Evolutionary conservation across 768 basidiomycete species (phyloP).

Genomic region (Boletus subparvulus): DNA sequence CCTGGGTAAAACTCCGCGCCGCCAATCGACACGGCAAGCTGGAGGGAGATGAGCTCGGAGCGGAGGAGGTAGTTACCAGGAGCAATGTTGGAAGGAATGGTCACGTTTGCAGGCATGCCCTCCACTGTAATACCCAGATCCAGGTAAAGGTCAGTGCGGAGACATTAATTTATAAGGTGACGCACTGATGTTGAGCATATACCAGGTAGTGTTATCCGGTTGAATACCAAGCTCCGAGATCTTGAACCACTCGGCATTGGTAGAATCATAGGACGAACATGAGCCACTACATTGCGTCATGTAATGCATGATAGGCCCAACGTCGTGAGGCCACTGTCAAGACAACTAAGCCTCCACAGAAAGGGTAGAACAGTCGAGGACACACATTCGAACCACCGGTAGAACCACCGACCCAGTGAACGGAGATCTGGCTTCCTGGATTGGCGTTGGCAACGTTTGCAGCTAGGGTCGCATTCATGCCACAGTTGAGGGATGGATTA

Average conservation of each 20-base stretch:
- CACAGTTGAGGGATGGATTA: constrained; percentile 61
- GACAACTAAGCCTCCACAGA: neutral
- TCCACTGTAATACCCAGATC: constrained; percentile 25
- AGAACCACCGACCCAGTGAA: constrained; percentile 52
- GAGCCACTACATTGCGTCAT: constrained; percentile 58
- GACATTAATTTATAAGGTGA: constrained; percentile 3
- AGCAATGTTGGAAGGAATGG: constrained; percentile 51
- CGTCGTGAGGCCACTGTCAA: constrained; percentile 52
- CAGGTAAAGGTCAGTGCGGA: neutral
- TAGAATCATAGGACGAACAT: constrained; percentile 60
- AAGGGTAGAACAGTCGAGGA: neutral
- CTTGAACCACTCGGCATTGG: constrained; percentile 72
- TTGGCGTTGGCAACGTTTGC: constrained; percentile 52
- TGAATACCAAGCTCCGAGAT: constrained; percentile 51
- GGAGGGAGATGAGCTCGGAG: constrained; percentile 77
- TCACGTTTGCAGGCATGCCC: constrained; percentile 40
- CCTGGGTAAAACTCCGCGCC: constrained; percentile 49
- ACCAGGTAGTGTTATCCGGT: constrained; percentile 42
- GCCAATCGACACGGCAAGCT: constrained; percentile 51
- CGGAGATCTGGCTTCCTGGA: constrained; percentile 52
- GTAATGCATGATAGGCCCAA: constrained; percentile 72
- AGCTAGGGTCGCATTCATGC: constrained; percentile 50
- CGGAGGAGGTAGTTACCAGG: constrained; percentile 74
- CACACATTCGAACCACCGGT: constrained; percentile 39
- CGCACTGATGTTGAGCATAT: constrained; percentile 49